These are phyloP conservation scores for Apiospora koreana DNA, from an alignment of 2,329 filamentous ascomycete species.

Conservation along the genomic window DNA sequence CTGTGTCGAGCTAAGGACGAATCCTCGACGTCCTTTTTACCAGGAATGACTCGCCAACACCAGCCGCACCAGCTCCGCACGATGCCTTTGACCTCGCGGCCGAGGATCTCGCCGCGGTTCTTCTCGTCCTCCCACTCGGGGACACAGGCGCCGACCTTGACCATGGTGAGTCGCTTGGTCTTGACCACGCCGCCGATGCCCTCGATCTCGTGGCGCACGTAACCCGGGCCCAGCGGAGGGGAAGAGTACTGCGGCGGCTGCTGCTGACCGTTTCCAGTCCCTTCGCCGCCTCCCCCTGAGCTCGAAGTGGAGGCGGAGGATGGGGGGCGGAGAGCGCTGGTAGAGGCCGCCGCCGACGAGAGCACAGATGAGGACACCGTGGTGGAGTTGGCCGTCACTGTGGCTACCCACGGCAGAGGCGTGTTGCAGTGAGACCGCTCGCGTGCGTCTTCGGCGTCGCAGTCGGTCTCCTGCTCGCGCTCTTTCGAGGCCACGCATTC, in stretches of 20 bases:
- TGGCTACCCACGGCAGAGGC: slow-evolving; percentile 19
- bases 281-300: slow-evolving; percentile 10
- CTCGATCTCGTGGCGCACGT: slow-evolving; percentile 84
- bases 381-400: slow-evolving; percentile 10
- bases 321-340: slow-evolving; percentile 4
- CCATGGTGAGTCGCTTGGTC: slow-evolving; percentile 81
- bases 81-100: slow-evolving; percentile 67
- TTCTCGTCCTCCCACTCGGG: slow-evolving; percentile 83
- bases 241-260: slow-evolving; percentile 38
- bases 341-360: slow-evolving; percentile 21
- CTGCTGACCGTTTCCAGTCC: slow-evolving; percentile 23
- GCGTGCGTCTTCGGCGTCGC: slow-evolving; percentile 74
- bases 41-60: slow-evolving; percentile 77
- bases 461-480: slow-evolving; percentile 83
- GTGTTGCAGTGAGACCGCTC: slow-evolving; percentile 33
- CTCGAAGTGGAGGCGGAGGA: slow-evolving; percentile 14
- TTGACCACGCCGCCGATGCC: slow-evolving; percentile 88
- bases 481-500: slow-evolving; percentile 75
- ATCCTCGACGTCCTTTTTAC: slow-evolving; percentile 43
- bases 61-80: slow-evolving; percentile 88
- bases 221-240: slow-evolving; percentile 66
- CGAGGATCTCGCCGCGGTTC: slow-evolving; percentile 64
- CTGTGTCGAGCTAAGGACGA: not conserved
- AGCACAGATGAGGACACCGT: slow-evolving; percentile 18
- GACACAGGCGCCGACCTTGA: slow-evolving; percentile 80